Percentiles rank a stretch among this genome's conserved stretches.
Conservation (phyloP, 192 early-diverging fungal genomes). For the Rhizophagus sp. region DNA sequence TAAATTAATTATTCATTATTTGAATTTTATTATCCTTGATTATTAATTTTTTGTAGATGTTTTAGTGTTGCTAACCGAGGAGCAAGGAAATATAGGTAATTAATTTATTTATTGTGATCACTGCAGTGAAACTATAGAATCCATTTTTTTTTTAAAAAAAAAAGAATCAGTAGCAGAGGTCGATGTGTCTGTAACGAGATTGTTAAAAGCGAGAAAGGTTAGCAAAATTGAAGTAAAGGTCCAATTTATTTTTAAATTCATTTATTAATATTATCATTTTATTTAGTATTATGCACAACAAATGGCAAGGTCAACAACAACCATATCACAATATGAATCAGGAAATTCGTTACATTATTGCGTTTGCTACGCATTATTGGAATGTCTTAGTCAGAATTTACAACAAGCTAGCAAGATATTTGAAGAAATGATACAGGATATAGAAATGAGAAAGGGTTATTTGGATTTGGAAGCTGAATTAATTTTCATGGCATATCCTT, state of each 20-base stretch:
- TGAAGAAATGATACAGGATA: conserved; percentile 32
- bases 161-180: conserved; percentile 15
- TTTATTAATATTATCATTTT: neutral
- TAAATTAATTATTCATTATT: neutral
- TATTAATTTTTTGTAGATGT: conserved; percentile 5
- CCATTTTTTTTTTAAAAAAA: neutral
- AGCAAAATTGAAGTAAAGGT: neutral
- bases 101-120: neutral
- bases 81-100: conserved; percentile 3
- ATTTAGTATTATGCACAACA: conserved; percentile 41
- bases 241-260: neutral
- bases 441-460: conserved; percentile 29
- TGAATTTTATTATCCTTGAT: neutral
- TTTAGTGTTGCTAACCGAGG: conserved; percentile 15
- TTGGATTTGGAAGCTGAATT: conserved; percentile 37
- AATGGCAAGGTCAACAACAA: conserved; percentile 34
- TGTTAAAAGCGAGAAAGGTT: conserved; percentile 43
- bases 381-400: conserved; percentile 40
- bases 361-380: conserved; percentile 38
- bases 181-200: conserved; percentile 17
- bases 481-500: conserved; percentile 42
- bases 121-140: neutral
- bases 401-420: conserved; percentile 36
- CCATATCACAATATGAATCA: conserved; percentile 27
- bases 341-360: conserved; percentile 29